Percentiles rank a stretch among this genome's conserved stretches.
These are phyloP conservation scores for Fusarium sp. DNA, from an alignment of 2,329 filamentous ascomycete species.

Conservation along the genomic window DNA sequence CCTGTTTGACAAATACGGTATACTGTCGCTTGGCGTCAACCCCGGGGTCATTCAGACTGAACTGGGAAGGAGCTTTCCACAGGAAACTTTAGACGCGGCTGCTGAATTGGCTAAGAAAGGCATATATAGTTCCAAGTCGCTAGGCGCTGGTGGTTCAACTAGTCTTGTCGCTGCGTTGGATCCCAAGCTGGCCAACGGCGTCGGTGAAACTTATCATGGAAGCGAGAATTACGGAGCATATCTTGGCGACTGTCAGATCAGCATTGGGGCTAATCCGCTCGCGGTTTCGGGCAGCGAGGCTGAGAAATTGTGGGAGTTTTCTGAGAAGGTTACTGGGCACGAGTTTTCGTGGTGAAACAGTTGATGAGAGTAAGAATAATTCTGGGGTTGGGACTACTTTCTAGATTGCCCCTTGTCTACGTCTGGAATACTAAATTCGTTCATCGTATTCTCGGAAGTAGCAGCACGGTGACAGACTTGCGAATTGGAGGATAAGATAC, in stretches of 20 bases:
- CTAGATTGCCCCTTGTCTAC: no score
- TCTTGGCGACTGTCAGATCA: conserved; percentile 14
- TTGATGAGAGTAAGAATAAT: no score
- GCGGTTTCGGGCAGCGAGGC: conserved; percentile 20
- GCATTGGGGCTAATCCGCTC: not conserved
- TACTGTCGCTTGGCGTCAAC: not conserved
- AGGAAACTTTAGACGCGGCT: not conserved
- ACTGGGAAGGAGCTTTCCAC: not conserved
- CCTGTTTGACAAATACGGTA: conserved; percentile 5
- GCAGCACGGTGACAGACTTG: no score
- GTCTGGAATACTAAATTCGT: no score
- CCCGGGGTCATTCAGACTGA: conserved; percentile 23
- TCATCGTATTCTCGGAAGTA: no score
- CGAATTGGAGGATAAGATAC: no score
- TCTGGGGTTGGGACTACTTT: no score
- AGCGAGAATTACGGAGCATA: conserved; percentile 11
- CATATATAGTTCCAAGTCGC: not conserved
- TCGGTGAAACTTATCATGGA: conserved; percentile 5
- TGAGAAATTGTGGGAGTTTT: conserved; percentile 21
- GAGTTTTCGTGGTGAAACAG: conserved; percentile 4
- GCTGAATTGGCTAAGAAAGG: not conserved
- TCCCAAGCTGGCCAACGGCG: not conserved
- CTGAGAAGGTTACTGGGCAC: conserved; percentile 4
- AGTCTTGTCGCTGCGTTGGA: conserved; percentile 19
- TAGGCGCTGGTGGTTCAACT: conserved; percentile 11